Percentiles rank a stretch among this genome's conserved stretches.
Evolutionary conservation across 2,329 filamentous ascomycete species (phyloP).

Genomic region (Botrytis squamosa): DNA sequence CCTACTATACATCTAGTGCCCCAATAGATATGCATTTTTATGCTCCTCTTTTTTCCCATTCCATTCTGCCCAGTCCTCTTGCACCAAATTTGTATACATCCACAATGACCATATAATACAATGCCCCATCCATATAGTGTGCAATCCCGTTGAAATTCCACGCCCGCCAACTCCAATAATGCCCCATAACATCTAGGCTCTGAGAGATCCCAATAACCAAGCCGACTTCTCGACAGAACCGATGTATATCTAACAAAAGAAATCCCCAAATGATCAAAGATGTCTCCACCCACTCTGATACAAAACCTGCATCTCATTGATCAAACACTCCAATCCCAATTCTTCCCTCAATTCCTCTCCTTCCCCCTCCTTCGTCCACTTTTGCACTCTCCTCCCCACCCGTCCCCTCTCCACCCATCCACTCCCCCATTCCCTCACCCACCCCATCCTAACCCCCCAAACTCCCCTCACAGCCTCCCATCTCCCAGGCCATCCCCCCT

Average conservation of each 20-base stretch:
- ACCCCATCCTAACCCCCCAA: constrained; percentile 9
- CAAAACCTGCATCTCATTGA: constrained; percentile 61
- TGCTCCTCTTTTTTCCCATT: not conserved
- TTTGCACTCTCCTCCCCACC: not conserved
- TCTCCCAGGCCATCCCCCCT: constrained; percentile 23
- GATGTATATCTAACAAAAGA: not conserved
- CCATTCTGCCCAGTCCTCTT: not conserved
- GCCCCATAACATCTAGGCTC: not conserved
- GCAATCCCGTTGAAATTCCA: too few species aligned
- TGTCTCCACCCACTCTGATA: constrained; percentile 58
- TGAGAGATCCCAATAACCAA: not conserved
- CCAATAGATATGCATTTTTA: not conserved
- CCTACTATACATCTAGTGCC: not conserved
- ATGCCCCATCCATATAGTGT: not conserved
- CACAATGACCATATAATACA: not conserved
- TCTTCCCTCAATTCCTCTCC: not conserved
- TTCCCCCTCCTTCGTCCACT: not conserved
- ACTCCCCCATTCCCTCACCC: not conserved
- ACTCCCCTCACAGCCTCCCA: constrained; percentile 3
- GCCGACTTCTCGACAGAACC: not conserved
- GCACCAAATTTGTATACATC: not conserved
- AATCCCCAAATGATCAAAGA: constrained; percentile 27
- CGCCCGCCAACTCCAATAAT: not conserved
- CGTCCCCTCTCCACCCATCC: not conserved
- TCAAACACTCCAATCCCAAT: constrained; percentile 39